Percentiles rank a stretch among this genome's conserved stretches.
Conservation (phyloP, 495 filamentous ascomycete species). For the Talaromyces ruber region DNA sequence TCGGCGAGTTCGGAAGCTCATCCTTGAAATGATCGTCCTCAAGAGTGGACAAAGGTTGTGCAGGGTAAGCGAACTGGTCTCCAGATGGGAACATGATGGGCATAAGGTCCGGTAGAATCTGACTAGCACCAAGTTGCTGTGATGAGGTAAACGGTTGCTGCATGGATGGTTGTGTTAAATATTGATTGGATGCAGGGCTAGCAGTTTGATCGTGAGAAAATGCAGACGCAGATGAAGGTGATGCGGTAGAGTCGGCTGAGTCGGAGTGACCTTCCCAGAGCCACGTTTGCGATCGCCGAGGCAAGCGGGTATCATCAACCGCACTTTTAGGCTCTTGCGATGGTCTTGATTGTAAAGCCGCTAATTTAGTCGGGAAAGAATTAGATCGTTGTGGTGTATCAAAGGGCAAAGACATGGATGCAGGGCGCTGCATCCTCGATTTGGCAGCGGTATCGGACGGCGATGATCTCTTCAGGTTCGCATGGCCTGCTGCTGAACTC, state of each 20-base stretch:
- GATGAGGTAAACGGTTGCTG: slow-evolving; percentile 22
- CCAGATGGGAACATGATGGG: slow-evolving; percentile 88
- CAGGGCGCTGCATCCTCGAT: slow-evolving; percentile 10
- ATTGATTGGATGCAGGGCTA: slow-evolving; percentile 8
- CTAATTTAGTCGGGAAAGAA: slow-evolving; percentile 36
- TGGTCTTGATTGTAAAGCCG: slow-evolving; percentile 14
- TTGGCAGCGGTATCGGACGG: slow-evolving; percentile 13
- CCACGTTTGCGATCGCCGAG: slow-evolving; percentile 4
- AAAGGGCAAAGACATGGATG: slow-evolving; percentile 19
- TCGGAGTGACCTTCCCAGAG: not conserved
- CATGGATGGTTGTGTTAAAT: slow-evolving; percentile 20
- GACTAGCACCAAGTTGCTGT: slow-evolving; percentile 26
- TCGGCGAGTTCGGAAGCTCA: slow-evolving; percentile 1
- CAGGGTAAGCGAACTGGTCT: slow-evolving; percentile 86
- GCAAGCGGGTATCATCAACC: slow-evolving; percentile 19
- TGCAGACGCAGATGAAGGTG: not conserved
- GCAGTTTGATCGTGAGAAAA: not conserved
- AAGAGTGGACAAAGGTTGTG: slow-evolving; percentile 65
- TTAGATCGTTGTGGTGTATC: slow-evolving; percentile 33
- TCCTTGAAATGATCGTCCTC: slow-evolving; percentile 41
- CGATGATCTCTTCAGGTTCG: slow-evolving; percentile 35
- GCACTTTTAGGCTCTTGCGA: slow-evolving; percentile 14
- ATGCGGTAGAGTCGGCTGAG: slow-evolving; percentile 1
- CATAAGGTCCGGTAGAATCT: slow-evolving; percentile 60
- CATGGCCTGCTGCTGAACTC: slow-evolving; percentile 23